A percentile compares a stretch with the other conserved stretches of the same genome.
These are phyloP conservation scores for Epichloe elymi DNA, from an alignment of 2,329 filamentous ascomycete genomes.

Conservation along the genomic window DNA sequence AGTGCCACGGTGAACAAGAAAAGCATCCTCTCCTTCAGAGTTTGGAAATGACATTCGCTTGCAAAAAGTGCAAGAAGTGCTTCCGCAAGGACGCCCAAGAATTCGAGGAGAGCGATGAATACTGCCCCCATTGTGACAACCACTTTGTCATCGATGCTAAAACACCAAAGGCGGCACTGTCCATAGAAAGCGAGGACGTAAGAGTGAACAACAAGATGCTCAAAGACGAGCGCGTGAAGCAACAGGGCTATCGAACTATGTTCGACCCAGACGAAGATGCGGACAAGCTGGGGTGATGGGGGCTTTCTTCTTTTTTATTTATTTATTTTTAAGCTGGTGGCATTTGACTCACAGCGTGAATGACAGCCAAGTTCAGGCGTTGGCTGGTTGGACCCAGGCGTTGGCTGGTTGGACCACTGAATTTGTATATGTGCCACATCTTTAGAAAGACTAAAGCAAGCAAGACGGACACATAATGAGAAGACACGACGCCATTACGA, in stretches of 20 bases:
- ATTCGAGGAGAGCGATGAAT: constrained; percentile 95
- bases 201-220: constrained; percentile 82
- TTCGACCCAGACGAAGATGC: constrained; percentile 67
- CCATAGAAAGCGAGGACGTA: constrained; percentile 84
- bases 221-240: constrained; percentile 69
- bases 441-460: neutral
- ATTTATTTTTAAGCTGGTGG: neutral
- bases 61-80: constrained; percentile 99
- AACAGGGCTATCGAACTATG: constrained; percentile 46
- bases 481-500: neutral
- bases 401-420: constrained; percentile 15
- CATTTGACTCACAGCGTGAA: neutral
- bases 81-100: constrained; percentile 89
- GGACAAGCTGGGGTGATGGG: constrained; percentile 56
- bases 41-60: constrained; percentile 86
- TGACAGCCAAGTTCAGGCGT: constrained; percentile 15
- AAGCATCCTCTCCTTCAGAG: constrained; percentile 62
- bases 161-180: constrained; percentile 67
- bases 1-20: constrained; percentile 80
- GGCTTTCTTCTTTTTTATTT: neutral
- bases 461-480: neutral
- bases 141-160: constrained; percentile 89
- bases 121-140: constrained; percentile 98
- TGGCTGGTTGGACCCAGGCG: constrained; percentile 17
- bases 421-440: constrained; percentile 11